Base-by-base conservation (phyloP, 495 filamentous ascomycete species). In the Podospora bellae-mahoneyi region DNA sequence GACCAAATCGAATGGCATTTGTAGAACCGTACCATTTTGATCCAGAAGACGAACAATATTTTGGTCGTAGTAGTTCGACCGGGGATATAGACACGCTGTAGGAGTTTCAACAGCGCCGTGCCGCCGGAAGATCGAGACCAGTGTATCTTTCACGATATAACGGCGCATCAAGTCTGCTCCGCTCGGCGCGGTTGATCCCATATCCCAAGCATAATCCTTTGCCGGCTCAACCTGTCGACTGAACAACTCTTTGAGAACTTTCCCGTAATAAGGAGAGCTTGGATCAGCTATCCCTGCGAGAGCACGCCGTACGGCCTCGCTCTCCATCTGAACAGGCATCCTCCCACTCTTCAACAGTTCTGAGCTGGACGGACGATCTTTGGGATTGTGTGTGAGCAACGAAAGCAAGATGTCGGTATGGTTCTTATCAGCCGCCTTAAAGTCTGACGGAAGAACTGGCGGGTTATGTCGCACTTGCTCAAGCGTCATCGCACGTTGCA, bases 1-100 rank as follows among this genome's bases (percentile, higher is more conserved):
- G 28, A 93, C 96, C 16, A 98, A 79, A 74, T 99, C 95, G 72
- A 90, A 97, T 1, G 96, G 96, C 55, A 98, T 76, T 74, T 98
- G 95, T 10, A 98, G 82, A 3, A 96, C 81, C 26, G 90, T 94
- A 10, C 95, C 96, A 69, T 88, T 91, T 1, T 87, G 82, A 76
- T 97, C 92, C 10, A 99, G 82, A 19, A 98, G 76, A 66, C 91
- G 89, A 26, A 94, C 90, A 15, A 84, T 84, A 56, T 85, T 86
- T 18, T 78, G 76, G 3, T 83, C 77, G 73, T 98, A 97, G 75
- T 92, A 87, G 3, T 85, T 79, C 23, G 93, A 96, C 57, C 88
- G 86, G 1, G 95, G 95, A 68, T 97, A 92, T 13, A 98, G 79
- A 59, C 86, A 83, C 34, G 89, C 88, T 48, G 92, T 86, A 32